Percentiles rank a stretch among this genome's conserved stretches.
Conservation (phyloP, 306 rosid species). For the Carpinus viminea region DNA sequence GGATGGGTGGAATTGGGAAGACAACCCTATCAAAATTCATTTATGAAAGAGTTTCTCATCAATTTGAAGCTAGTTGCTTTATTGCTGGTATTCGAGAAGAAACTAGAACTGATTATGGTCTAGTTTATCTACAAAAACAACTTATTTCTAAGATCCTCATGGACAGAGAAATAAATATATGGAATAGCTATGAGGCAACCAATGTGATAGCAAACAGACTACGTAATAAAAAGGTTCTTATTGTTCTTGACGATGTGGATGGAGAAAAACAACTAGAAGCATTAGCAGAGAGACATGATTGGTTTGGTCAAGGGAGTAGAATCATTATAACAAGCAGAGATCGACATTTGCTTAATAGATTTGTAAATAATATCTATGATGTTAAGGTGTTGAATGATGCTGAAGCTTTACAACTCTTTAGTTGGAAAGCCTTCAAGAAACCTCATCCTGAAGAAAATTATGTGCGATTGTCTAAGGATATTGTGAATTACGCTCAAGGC, state of each 20-base stretch:
- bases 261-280: too few relatives aligned
- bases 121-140: neutral
- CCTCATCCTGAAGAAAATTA: neutral
- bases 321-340: neutral
- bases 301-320: neutral
- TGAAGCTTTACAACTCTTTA: slow-evolving; percentile 28
- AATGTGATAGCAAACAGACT: too few relatives aligned
- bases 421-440: slow-evolving; percentile 20
- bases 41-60: neutral
- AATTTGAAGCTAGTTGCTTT: slow-evolving; percentile 17
- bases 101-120: neutral
- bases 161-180: neutral
- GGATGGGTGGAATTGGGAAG: slow-evolving; percentile 26
- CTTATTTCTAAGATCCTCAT: neutral
- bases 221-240: neutral
- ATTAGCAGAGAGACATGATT: neutral
- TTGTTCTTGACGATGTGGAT: neutral
- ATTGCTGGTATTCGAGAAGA: neutral
- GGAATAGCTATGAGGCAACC: neutral
- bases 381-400: neutral
- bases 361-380: slow-evolving; percentile 15
- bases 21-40: neutral
- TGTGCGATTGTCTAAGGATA: slow-evolving; percentile 3
- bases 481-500: slow-evolving; percentile 9
- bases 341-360: neutral